Conservation (phyloP, 176 grass and related monocot genomes). For the Juncus effusus region DNA sequence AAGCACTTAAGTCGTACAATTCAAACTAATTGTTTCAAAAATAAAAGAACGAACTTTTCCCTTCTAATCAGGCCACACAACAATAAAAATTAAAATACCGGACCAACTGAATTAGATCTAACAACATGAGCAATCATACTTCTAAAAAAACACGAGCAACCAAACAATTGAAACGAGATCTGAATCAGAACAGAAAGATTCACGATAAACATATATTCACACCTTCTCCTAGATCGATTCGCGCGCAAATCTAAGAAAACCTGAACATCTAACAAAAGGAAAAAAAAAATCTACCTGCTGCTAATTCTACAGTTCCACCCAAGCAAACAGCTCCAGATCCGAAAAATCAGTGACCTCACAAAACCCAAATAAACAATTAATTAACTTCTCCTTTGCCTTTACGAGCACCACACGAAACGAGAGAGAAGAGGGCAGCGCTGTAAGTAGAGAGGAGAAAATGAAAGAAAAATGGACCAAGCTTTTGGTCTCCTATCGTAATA, state of each 20-base stretch:
- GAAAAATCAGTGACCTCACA: constrained; percentile 1
- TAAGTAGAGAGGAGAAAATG: not conserved
- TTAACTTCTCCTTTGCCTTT: not conserved
- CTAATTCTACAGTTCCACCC: not conserved
- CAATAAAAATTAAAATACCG: constrained; percentile 1
- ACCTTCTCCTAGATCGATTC: constrained; percentile 27
- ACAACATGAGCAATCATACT: constrained; percentile 3
- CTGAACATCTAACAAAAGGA: constrained; percentile 12
- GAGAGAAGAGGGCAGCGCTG: not conserved
- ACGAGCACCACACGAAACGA: constrained; percentile 10
- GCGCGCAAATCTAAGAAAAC: not conserved
- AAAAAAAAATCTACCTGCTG: not conserved
- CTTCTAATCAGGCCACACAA: not conserved
- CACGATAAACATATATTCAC: constrained; percentile 7
- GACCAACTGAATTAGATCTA: constrained; percentile 18
- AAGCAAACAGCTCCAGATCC: constrained; percentile 24
- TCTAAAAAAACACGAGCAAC: not conserved
- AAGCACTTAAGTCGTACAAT: not conserved
- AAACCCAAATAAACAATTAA: constrained; percentile 3
- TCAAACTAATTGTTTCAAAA: not conserved
- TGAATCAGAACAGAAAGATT: constrained; percentile 14
- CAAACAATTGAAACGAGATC: constrained; percentile 16
- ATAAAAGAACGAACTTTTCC: not conserved
- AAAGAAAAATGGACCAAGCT: constrained; percentile 6
- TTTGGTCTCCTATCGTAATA: constrained; percentile 10